A percentile compares a stretch with the other conserved stretches of the same genome.
Conservation (phyloP, 768 basidiomycete genomes). For the Glaciozyma antarctica region DNA sequence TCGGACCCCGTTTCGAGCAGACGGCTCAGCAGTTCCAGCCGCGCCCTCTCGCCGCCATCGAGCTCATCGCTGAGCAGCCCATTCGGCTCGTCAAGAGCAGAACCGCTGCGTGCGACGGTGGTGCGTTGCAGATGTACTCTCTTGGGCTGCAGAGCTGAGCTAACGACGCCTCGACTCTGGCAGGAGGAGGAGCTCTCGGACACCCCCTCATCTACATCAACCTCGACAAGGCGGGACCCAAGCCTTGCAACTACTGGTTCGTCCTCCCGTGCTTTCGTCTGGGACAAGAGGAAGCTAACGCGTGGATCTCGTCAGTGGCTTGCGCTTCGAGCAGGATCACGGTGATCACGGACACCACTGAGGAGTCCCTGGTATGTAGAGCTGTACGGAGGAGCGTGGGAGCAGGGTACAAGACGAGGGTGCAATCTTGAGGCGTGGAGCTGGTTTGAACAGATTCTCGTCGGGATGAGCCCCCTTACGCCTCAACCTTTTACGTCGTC, state of each 20-base stretch:
- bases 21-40: slow-evolving; percentile 79
- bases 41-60: slow-evolving; percentile 80
- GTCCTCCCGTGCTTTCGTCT: background rate
- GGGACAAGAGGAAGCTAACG: background rate
- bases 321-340: slow-evolving; percentile 7
- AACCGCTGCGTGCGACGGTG: slow-evolving; percentile 88
- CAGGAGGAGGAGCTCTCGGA: slow-evolving; percentile 87
- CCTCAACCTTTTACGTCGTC: too few relatives aligned
- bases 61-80: slow-evolving; percentile 75
- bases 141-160: background rate
- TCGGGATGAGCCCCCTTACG: too few relatives aligned
- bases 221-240: slow-evolving; percentile 60
- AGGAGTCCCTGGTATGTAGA: background rate
- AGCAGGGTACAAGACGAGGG: too few relatives aligned
- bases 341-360: slow-evolving; percentile 2
- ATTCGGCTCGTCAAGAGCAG: slow-evolving; percentile 69
- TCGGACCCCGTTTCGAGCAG: slow-evolving; percentile 82
- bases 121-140: slow-evolving; percentile 48
- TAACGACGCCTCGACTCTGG: background rate
- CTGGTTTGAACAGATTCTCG: too few relatives aligned
- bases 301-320: background rate
- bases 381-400: too few relatives aligned
- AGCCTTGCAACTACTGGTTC: slow-evolving; percentile 29
- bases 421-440: too few relatives aligned
- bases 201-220: slow-evolving; percentile 97